Evolutionary conservation across 345 rosid genomes (phyloP), one percentile per base, ranked within the genome.

Genomic region (Populus simonii): DNA sequence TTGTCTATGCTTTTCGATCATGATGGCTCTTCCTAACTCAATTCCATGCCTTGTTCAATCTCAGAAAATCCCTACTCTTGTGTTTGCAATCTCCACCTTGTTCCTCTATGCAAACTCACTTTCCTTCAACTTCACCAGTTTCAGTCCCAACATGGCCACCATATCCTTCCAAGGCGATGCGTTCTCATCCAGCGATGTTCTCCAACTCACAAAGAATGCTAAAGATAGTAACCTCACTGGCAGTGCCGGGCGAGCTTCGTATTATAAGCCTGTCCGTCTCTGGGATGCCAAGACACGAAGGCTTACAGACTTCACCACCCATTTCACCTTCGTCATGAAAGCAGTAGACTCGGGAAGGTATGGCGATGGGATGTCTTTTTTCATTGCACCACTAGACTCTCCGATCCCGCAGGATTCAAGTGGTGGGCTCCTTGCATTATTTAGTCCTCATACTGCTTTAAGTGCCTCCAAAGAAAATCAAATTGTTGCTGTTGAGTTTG

Each of bases 331-430:
- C 65, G 23, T 8, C 18, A 71, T 89, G 25, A 3, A 4, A 10
- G 80, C 87, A 2, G 1, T 49, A 18, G 16, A 77, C 45, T 2
- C 7, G 0, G 5, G 29, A 3, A 2, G 2, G 1, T 79, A 73
- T 47, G 94, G 92, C 7, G 89, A 87, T 10, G 92, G 91, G 5
- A 76, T 90, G 17, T 41, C 91, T 27, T 89, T 90, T 78, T 87
- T 86, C 77, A 62, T 90, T 2, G 86, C 89, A 8, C 89, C 92
- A 5, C 68, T 72, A 10, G 78, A 80, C 33, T 86, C 88, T 20
- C n/a, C 47, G 33, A 76, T 90, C 17, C 92, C 91, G 1, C 7
- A 61, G 5, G 79, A 84, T 78, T 90, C 92, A 0, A 77, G 76
- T 2, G 90, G 74, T 1, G 94, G 92, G 0, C 81, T 22, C 65